Evolutionary conservation across 345 rosid genomes (phyloP), one percentile per base, ranked within the genome.

Genomic region (Physaria fendleri): DNA sequence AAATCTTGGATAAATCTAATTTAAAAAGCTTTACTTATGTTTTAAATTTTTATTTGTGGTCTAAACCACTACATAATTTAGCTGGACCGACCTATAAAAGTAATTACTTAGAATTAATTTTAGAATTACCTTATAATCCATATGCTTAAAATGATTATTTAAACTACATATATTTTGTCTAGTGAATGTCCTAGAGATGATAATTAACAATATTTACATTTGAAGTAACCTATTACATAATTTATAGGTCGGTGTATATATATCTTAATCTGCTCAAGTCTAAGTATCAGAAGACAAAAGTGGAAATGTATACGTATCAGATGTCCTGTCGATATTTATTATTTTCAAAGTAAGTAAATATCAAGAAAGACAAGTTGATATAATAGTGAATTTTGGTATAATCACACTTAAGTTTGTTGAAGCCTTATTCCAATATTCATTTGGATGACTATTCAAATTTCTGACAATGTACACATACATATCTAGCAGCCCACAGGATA

Each of bases 331-430:
- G 21, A 35, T 34, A 4, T 4, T 30, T 4, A 1, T 44, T 14
- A 2, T 21, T 21, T 47, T 18, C 61, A 33, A 33, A 59, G 40
- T 20, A 15, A 8, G 34, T 33, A 25, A 25, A 59, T 16, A 43
- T 42, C 15, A 13, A 68, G n/a, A 42, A 59, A 12, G 66, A 60
- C 62, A 52, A 60, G 32, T 52, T 53, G 73, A 66, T 28, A 33
- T 18, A 68, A 68, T 55, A 60, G 66, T 23, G 62, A 68, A 44
- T 16, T 68, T 68, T 45, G 67, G 67, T 68, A 68, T 61, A 45
- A 60, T 44, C 42, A 60, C 73, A 60, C 73, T 50, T 25, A 42
- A 30, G 29, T 68, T 59, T 68, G 56, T 35, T 44, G 15, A 53
- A 60, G 67, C 60, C 42, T 61, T 37, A 56, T 21, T 68, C 17